Conservation (phyloP, 2,329 filamentous ascomycete genomes). For the Diplodia corticola region DNA sequence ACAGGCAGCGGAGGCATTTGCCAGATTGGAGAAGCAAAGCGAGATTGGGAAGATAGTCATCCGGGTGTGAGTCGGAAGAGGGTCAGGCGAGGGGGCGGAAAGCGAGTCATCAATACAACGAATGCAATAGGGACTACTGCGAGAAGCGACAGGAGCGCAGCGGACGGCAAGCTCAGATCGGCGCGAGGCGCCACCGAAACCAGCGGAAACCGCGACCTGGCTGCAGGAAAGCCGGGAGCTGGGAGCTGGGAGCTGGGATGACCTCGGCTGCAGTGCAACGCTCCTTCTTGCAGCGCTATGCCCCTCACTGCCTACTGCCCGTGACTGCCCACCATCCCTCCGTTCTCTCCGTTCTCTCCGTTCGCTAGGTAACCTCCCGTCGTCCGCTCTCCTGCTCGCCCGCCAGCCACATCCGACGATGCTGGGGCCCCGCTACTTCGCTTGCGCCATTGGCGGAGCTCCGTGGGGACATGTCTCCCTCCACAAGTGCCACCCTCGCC, state of each 20-base stretch:
- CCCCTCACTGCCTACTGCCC: background rate
- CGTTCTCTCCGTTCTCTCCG: no score
- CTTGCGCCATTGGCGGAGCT: background rate
- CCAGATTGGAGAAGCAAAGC: constrained; percentile 26
- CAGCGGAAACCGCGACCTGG: no score
- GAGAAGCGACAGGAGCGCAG: no score
- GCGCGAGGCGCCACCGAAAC: no score
- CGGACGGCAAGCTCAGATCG: no score
- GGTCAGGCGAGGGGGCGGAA: background rate
- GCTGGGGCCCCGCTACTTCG: no score
- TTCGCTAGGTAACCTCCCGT: no score
- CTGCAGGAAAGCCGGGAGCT: no score
- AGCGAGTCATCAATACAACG: background rate
- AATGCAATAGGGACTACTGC: background rate
- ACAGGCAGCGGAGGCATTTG: constrained; percentile 28
- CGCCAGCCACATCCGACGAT: no score
- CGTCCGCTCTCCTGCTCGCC: no score
- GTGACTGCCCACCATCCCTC: no score
- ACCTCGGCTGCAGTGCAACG: background rate
- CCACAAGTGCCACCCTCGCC: background rate
- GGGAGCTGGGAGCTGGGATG: no score
- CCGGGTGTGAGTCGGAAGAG: constrained; percentile 16
- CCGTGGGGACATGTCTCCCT: background rate
- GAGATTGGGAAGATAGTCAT: constrained; percentile 32
- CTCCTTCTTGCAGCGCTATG: background rate